A percentile compares a stretch with the other conserved stretches of the same genome.
Evolutionary conservation across 2,329 filamentous ascomycete genomes (phyloP).

Genomic region (Diplodia mutila): DNA sequence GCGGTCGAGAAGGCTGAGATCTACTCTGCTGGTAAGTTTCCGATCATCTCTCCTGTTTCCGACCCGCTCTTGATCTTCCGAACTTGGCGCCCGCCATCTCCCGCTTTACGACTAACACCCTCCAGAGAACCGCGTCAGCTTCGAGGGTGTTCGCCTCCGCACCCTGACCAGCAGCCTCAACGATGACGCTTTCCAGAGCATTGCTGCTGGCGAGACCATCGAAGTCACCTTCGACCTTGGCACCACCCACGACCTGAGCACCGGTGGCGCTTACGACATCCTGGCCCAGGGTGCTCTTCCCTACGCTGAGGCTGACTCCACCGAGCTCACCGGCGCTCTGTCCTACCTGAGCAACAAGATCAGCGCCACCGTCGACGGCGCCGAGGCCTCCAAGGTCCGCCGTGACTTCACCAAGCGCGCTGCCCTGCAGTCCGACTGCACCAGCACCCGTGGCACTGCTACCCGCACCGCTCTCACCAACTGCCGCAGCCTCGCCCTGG

Average conservation of each 20-base stretch:
- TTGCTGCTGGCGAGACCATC: slow-evolving; percentile 54
- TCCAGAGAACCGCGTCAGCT: slow-evolving; percentile 48
- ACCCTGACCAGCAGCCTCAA: slow-evolving; percentile 51
- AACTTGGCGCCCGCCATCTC: too few species aligned
- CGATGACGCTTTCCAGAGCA: slow-evolving; percentile 55
- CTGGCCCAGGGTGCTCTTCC: slow-evolving; percentile 61
- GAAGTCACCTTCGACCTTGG: slow-evolving; percentile 60
- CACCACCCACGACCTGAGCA: slow-evolving; percentile 56
- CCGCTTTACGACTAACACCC: neutral
- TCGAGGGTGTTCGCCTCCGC: slow-evolving; percentile 59
- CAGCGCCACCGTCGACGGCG: slow-evolving; percentile 61
- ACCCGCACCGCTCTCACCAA: slow-evolving; percentile 58
- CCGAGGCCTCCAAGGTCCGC: slow-evolving; percentile 56
- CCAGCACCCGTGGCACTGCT: slow-evolving; percentile 51
- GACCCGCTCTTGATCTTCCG: too few species aligned
- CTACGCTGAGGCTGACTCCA: slow-evolving; percentile 58
- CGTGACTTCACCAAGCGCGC: slow-evolving; percentile 54
- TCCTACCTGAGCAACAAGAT: slow-evolving; percentile 61
- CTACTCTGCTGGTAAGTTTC: slow-evolving; percentile 29
- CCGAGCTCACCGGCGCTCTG: slow-evolving; percentile 59
- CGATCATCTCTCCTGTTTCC: too few species aligned
- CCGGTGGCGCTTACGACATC: slow-evolving; percentile 60
- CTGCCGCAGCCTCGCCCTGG: slow-evolving; percentile 58
- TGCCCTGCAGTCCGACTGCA: slow-evolving; percentile 54
- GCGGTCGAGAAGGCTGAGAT: slow-evolving; percentile 43